A percentile compares a stretch with the other conserved stretches of the same genome.
Evolutionary conservation across 192 early-diverging fungal species (phyloP).

Genomic region (Linnemannia exigua): DNA sequence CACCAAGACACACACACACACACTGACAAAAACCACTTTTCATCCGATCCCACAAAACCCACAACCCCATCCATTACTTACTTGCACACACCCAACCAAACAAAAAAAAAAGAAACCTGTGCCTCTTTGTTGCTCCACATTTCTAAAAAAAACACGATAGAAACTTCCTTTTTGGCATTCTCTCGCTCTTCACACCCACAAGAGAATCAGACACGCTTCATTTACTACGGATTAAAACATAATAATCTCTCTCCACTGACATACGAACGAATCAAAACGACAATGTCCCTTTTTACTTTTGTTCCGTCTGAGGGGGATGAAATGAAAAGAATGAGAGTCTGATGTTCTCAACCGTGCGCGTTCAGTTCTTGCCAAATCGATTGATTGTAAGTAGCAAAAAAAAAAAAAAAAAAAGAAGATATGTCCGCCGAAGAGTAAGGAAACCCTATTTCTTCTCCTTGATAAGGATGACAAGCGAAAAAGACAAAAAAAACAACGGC

Average conservation of each 20-base stretch:
- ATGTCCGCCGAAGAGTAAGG: not conserved
- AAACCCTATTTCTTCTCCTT: not conserved
- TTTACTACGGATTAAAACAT: no score
- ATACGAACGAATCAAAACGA: no score
- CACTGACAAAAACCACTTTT: no score
- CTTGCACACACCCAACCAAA: not conserved
- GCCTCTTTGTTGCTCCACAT: not conserved
- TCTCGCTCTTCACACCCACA: not conserved
- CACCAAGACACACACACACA: not conserved
- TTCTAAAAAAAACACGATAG: not conserved
- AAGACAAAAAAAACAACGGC: not conserved
- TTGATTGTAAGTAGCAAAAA: no score
- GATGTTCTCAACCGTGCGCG: not conserved
- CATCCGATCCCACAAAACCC: no score
- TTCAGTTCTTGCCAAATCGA: not conserved
- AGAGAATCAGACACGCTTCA: not conserved
- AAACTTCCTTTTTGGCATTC: no score
- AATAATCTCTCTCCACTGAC: no score
- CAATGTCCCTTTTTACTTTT: no score
- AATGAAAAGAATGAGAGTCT: no score
- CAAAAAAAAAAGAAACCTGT: no score
- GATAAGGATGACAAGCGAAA: not conserved
- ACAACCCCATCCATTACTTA: not conserved
- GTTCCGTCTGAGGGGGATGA: no score
- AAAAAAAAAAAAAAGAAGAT: no score